phyloP scores from a whole-genome alignment of 768 basidiomycete species.

The Asterophora lycoperdoides region DNA sequence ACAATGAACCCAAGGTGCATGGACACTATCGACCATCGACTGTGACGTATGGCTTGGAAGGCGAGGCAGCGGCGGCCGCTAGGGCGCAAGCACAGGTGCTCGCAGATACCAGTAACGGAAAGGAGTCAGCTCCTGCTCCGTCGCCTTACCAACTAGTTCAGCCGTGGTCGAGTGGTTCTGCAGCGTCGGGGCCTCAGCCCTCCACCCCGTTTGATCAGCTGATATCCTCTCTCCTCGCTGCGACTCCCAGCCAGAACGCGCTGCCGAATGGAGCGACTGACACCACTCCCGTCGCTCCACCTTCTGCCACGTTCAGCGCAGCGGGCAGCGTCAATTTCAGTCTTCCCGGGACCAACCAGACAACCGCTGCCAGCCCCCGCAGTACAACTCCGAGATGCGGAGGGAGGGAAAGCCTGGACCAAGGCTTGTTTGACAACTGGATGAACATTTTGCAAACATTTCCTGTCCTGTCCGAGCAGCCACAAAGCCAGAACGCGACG shows the following conservation, averaged over 20 bases:
- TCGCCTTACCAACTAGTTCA: conserved; percentile 6
- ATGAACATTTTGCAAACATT: conserved; percentile 47
- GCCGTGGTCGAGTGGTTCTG: background rate
- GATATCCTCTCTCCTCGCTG: conserved; percentile 36
- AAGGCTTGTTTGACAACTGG: conserved; percentile 45
- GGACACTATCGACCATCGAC: conserved; percentile 32
- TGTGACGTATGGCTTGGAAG: conserved; percentile 26
- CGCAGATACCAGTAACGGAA: conserved; percentile 22
- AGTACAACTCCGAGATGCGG: background rate
- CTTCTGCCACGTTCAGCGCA: conserved; percentile 4
- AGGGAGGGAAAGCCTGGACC: conserved; percentile 27
- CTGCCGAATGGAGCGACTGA: background rate
- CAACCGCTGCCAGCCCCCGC: background rate
- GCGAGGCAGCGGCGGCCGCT: conserved; percentile 9
- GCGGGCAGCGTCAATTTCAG: background rate
- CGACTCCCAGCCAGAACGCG: conserved; percentile 15
- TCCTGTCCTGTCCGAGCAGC: conserved; percentile 28
- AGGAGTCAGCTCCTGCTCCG: background rate
- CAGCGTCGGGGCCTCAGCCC: conserved; percentile 11
- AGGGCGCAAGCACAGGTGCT: conserved; percentile 17
- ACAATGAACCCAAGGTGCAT: conserved; percentile 18
- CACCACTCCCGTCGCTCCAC: background rate
- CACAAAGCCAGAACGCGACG: conserved; percentile 2
- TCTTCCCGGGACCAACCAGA: conserved; percentile 3
- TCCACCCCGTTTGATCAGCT: conserved; percentile 35